Base-by-base conservation (phyloP, 345 rosid genomes). In the Salix dunnii region DNA sequence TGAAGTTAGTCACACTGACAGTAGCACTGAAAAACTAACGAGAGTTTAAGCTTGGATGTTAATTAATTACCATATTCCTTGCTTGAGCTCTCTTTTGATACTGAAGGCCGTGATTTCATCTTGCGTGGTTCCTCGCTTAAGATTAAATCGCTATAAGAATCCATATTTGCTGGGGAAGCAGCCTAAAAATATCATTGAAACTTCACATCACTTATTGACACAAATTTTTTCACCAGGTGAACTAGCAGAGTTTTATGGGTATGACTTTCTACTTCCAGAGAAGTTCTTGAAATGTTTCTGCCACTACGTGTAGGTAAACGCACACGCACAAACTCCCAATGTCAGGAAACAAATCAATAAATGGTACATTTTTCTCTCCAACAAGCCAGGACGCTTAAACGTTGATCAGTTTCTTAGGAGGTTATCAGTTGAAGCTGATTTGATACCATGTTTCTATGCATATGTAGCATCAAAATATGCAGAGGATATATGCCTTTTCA, bases 11-110 rank as follows among this genome's bases (percentile, higher is more conserved):
- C 27, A 55, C 27, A 55, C 21, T 55, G 62, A 55, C 62, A 55
- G 3, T 55, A 40, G 20, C 9, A 9, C 27, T 4, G 1, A 14
- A 67, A 0, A 49, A 38, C 28, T 27, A 14, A 27, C 7, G 40
- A 55, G 14, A n/a, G 36, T 5, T n/a, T 55, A 13, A 35, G 55
- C 18, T 17, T 28, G 18, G 27, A 42, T 31, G 16, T 7, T 33
- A 40, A 25, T 64, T 36, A 65, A 21, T 31, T 75, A 78, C 85
- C 82, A 48, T 25, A 23, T 17, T 49, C 68, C 13, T 14, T 13
- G 28, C 71, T 33, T 11, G 67, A 14, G 67, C 43, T 38, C 68
- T 61, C 68, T 13, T 17, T 33, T 9, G 68, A 48, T 60, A 12
- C 46, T 25, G 46, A 58, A 43, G 71, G n/a, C 49, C 13, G 70